These are phyloP conservation scores for Geotrichum siamense DNA, from an alignment of 1,139 yeast genomes.

Conservation along the genomic window DNA sequence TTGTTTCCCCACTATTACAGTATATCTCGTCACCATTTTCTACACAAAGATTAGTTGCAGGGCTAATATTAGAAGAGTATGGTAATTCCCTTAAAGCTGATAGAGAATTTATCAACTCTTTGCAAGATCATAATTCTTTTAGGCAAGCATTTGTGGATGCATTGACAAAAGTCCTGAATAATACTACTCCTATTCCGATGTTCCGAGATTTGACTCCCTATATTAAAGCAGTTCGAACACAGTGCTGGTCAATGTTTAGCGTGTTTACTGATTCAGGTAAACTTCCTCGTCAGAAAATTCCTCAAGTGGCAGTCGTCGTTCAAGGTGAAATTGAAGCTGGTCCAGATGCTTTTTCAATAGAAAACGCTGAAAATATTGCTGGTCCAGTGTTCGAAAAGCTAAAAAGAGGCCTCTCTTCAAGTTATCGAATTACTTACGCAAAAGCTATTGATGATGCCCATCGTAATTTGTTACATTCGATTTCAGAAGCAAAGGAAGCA, in stretches of 20 bases:
- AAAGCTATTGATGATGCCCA: slow-evolving; percentile 76
- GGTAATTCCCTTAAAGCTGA: slow-evolving; percentile 37
- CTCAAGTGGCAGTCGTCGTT: slow-evolving; percentile 79
- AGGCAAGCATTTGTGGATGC: slow-evolving; percentile 27
- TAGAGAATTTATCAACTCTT: slow-evolving; percentile 21
- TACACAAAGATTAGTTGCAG: slow-evolving; percentile 69
- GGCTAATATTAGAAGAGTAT: slow-evolving; percentile 67
- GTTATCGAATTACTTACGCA: slow-evolving; percentile 63
- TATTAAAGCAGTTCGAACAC: slow-evolving; percentile 75
- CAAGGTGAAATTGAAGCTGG: slow-evolving; percentile 96
- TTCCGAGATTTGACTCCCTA: slow-evolving; percentile 86
- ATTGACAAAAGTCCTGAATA: slow-evolving; percentile 40
- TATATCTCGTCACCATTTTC: slow-evolving; percentile 58
- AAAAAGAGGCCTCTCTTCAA: slow-evolving; percentile 56
- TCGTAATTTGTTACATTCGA: slow-evolving; percentile 56
- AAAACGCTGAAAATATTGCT: slow-evolving; percentile 65
- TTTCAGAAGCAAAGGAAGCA: slow-evolving; percentile 59
- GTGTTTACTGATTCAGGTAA: slow-evolving; percentile 73
- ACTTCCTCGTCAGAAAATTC: slow-evolving; percentile 66
- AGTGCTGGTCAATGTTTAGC: slow-evolving; percentile 74
- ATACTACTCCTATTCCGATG: slow-evolving; percentile 44
- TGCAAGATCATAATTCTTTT: slow-evolving; percentile 19
- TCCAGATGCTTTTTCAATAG: slow-evolving; percentile 81
- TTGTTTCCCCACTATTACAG: slow-evolving; percentile 33
- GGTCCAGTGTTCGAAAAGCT: slow-evolving; percentile 61